Base-by-base conservation (phyloP, 495 filamentous ascomycete genomes). In the Penicillium mononematosum region DNA sequence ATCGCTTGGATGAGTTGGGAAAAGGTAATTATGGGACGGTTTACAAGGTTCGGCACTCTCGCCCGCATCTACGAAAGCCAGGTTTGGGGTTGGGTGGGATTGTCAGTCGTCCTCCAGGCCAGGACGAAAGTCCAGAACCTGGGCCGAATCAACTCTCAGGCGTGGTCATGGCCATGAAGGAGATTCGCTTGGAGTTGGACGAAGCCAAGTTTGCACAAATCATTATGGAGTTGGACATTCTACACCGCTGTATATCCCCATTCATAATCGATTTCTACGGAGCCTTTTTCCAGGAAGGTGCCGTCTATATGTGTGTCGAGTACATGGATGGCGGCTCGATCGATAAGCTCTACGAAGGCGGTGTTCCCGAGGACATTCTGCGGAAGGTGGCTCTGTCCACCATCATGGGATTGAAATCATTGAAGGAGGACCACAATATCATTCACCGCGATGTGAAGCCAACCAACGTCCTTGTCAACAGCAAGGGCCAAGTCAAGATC, bases 271-370 rank as follows among this genome's bases (percentile, higher is more conserved):
- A 98, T 67, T 99, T 99, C 67, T 99, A 96, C 70, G 94, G 94
- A 8, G 94, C 94, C 3, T 99, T 99, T 72, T 99, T 96, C 78
- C 94, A 99, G 72, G 94, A 99, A 76, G 94, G 94, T 20, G 92
- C 94, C 1, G 94, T 99, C 5, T 99, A 98, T 69, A 98, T 99
- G 71, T 99, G 94, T 74, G 95, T 99, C 70, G 94, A 99, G 70
- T 96, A 89, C 68, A 99, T 99, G 94, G 92, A 99, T 73, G 94
- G 95, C 51, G 94, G 94, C n/a, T 96, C 92, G 39, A 91, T 98
- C 64, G 94, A 99, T 75, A 96, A 96, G 64, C 73, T 98, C 17
- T 99, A 99, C 71, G 85, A 83, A n/a, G 90, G 91, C 52, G 94
- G 94, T 31, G 85, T 99, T 47, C 90, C 94, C 2, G 94, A 99